Conservation (phyloP, 1,284 basidiomycete species). For the Ceratobasidium sp. region DNA sequence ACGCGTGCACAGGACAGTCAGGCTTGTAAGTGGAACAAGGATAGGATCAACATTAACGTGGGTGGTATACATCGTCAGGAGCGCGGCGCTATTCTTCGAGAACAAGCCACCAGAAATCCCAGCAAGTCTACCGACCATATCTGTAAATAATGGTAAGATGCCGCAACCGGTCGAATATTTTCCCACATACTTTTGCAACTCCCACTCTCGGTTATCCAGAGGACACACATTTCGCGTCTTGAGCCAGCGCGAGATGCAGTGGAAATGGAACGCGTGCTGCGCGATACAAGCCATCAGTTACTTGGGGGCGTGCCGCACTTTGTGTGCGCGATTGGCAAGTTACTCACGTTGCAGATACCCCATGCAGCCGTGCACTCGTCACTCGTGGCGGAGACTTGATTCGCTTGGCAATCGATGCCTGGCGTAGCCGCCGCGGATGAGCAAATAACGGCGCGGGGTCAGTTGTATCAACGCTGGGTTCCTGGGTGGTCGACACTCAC, state of each 20-base stretch:
- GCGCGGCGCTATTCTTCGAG: not conserved
- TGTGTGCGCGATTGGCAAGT: conserved; percentile 25
- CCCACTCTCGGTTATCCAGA: conserved; percentile 96
- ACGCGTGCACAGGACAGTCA: no score
- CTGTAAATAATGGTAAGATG: conserved; percentile 7
- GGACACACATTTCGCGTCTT: conserved; percentile 99
- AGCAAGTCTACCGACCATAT: conserved; percentile 23
- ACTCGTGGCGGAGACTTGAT: conserved; percentile 93
- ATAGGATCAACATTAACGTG: not conserved
- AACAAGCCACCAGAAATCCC: not conserved
- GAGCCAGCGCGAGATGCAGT: conserved; percentile 99
- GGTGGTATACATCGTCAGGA: not conserved
- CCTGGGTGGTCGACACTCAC: conserved; percentile 60
- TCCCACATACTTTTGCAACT: conserved; percentile 81
- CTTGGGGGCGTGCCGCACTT: not conserved
- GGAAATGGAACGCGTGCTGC: conserved; percentile 99
- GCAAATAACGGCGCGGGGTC: conserved; percentile 36
- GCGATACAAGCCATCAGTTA: not conserved
- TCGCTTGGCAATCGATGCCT: conserved; percentile 99
- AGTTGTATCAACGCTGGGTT: not conserved
- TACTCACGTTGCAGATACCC: conserved; percentile 96
- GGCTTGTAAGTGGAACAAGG: no score
- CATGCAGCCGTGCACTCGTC: conserved; percentile 99
- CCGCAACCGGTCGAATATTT: not conserved
- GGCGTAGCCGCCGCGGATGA: conserved; percentile 5